Percentiles rank a stretch among this genome's conserved stretches.
These are phyloP conservation scores for Exserohilum turcica DNA, from an alignment of 2,329 filamentous ascomycete genomes.

Conservation along the genomic window DNA sequence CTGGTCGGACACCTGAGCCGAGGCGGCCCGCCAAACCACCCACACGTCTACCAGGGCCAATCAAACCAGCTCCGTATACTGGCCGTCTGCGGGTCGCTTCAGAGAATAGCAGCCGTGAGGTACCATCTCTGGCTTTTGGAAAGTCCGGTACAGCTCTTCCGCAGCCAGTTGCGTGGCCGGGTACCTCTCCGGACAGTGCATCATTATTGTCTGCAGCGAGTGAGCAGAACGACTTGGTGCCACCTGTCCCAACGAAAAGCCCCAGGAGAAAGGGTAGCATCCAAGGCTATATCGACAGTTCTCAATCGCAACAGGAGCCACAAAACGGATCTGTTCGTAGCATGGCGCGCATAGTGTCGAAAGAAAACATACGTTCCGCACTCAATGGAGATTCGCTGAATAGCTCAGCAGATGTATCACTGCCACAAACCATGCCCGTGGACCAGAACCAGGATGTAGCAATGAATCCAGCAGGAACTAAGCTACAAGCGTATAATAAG, in stretches of 20 bases:
- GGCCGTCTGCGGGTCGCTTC: constrained; percentile 16
- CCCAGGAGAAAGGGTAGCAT: constrained; percentile 15
- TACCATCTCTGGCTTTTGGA: background rate
- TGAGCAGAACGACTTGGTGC: constrained; percentile 12
- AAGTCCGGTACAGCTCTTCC: background rate
- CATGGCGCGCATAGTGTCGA: constrained; percentile 37
- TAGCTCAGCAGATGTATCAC: constrained; percentile 16
- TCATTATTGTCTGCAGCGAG: constrained; percentile 17
- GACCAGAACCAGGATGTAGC: background rate
- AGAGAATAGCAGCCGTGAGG: constrained; percentile 3
- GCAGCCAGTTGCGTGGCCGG: constrained; percentile 12
- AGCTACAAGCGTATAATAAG: constrained; percentile 33
- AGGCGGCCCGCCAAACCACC: constrained; percentile 4
- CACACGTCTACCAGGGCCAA: constrained; percentile 27
- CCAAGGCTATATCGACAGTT: background rate
- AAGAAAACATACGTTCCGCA: constrained; percentile 40
- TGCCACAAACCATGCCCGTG: constrained; percentile 6
- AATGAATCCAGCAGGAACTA: background rate
- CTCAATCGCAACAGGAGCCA: constrained; percentile 5
- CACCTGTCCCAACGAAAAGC: constrained; percentile 30
- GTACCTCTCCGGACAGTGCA: constrained; percentile 1
- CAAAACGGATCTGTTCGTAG: constrained; percentile 6
- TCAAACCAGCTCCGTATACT: constrained; percentile 19
- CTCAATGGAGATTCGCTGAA: constrained; percentile 26
- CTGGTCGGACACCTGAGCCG: background rate